Percentiles rank a stretch among this genome's conserved stretches.
Conservation (phyloP, 805 yeast species). For the Pichia exigua region DNA sequence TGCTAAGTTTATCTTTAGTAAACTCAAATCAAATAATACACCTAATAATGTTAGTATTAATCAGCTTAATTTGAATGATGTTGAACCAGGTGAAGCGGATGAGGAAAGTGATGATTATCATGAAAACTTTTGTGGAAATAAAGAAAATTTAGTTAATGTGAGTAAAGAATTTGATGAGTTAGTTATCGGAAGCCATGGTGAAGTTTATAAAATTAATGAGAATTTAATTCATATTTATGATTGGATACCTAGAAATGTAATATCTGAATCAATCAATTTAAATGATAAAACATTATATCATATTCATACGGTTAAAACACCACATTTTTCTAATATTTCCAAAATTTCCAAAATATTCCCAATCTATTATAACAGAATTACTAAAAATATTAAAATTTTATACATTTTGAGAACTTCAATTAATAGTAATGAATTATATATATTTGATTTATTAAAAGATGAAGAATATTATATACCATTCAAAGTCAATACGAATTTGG, state of each 20-base stretch:
- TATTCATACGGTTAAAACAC: not conserved
- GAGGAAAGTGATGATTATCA: not conserved
- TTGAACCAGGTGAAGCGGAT: not conserved
- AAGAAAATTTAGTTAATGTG: not conserved
- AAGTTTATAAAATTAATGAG: conserved; percentile 25
- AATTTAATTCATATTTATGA: conserved; percentile 33
- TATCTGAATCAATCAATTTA: not conserved
- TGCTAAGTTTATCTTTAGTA: conserved; percentile 2
- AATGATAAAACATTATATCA: conserved; percentile 1
- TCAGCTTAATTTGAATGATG: not conserved
- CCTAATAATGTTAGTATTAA: not conserved
- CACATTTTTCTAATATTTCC: not conserved
- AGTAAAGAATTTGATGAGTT: not conserved
- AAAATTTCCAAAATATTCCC: not conserved
- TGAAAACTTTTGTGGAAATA: not conserved
- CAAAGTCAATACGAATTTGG: not conserved
- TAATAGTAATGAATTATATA: not conserved
- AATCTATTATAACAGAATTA: not conserved
- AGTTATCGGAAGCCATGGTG: conserved; percentile 23
- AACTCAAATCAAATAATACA: conserved; percentile 2
- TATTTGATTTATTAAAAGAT: not conserved
- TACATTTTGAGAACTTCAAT: not conserved
- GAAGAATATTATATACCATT: not conserved
- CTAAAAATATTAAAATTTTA: not conserved
- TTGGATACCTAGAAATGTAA: conserved; percentile 24